Evolutionary conservation across 1,139 yeast species (phyloP), one percentile per base, ranked within the genome.

Genomic region (Lodderomyces oxycetoniae): DNA sequence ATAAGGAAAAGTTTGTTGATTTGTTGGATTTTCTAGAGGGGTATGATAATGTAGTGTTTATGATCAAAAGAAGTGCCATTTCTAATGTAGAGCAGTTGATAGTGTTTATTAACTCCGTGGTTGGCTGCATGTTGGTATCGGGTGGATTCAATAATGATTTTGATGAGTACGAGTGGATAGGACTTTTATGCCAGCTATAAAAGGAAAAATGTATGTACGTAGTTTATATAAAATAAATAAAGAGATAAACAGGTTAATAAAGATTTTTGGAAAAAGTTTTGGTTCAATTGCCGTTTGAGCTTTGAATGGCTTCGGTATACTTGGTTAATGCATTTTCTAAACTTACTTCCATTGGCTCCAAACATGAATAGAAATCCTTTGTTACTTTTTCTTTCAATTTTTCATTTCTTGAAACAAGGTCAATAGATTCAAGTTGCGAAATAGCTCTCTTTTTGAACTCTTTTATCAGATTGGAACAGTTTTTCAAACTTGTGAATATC

Each of bases 401-500:
- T n/a, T 55, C 63, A 40, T 59, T 61, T 14, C 42, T 48, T 10
- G 39, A 28, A 4, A 45, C 43, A 4, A 38, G 23, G 2, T 44
- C 48, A 37, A 43, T 33, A 3, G 27, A 32, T 17, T 36, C 35
- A 19, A 46, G 33, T 26, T 35, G 32, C 4, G 20, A 9, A n/a
- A 35, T 31, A 5, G 50, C 45, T 26, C 43, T 47, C 17, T 39
- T 43, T 33, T 56, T 53, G 19, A 61, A 48, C 12, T 52, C 53
- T 3, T 38, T 35, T 23, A 63, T 43, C 15, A 51, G 48, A 17
- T 46, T 41, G 34, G 53, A 57, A 43, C 70, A 64, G 33, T 51
- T 55, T 34, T 60, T 63, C 38, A 67, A 53, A 35, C 61, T 62
- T 5, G 57, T 46, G 32, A 56, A 66, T 12, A 67, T 47, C 40